These are phyloP conservation scores for Picea engelmannii DNA, from an alignment of 83 land plant species.

Conservation along the genomic window DNA sequence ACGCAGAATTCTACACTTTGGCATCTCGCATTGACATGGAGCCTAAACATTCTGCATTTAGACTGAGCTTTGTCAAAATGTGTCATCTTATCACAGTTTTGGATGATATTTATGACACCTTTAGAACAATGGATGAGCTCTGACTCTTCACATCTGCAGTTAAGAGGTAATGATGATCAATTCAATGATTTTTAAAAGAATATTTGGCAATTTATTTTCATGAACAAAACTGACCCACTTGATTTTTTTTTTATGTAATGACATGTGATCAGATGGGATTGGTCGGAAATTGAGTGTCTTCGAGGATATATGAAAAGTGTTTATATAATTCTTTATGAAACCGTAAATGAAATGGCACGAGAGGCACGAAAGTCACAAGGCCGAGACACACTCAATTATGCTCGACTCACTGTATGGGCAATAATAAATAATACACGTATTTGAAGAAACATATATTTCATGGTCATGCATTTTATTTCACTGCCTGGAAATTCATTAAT, in stretches of 20 bases:
- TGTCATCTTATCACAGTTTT: not conserved
- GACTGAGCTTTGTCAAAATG: conserved; percentile 13
- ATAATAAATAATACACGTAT: too few species aligned
- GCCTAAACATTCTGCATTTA: conserved; percentile 16
- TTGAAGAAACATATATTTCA: too few species aligned
- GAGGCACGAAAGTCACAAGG: too few species aligned
- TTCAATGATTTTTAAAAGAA: too few species aligned
- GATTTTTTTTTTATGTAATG: too few species aligned
- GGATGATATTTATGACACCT: not conserved
- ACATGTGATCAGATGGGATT: too few species aligned
- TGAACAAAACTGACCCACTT: too few species aligned
- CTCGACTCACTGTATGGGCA: conserved; percentile 23
- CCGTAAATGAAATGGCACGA: conserved; percentile 10
- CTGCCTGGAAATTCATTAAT: too few species aligned
- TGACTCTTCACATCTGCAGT: conserved; percentile 36
- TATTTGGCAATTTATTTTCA: too few species aligned
- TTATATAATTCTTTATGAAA: conserved; percentile 23
- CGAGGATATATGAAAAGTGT: conserved; percentile 25
- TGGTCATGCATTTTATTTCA: too few species aligned
- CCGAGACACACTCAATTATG: too few species aligned
- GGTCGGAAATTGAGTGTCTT: too few species aligned
- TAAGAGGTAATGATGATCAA: conserved; percentile 15
- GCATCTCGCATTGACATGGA: not conserved
- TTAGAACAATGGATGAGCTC: conserved; percentile 19
- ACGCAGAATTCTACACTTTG: conserved; percentile 31